phyloP scores from a whole-genome alignment of 805 yeast genomes.

The Sugiyamaella floridensis region DNA sequence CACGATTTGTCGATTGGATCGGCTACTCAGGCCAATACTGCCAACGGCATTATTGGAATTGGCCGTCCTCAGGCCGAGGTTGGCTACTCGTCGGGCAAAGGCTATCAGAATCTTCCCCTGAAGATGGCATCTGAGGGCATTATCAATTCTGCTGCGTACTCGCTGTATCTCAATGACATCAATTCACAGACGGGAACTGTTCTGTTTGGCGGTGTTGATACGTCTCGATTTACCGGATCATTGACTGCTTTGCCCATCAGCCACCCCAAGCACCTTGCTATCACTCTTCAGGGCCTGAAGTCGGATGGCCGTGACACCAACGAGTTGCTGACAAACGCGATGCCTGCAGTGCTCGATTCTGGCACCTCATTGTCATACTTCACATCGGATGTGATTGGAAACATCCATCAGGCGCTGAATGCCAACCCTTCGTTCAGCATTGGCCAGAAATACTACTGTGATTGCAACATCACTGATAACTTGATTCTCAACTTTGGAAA shows the following conservation, averaged over 20 bases:
- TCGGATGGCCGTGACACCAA: slow-evolving; percentile 23
- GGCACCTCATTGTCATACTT: slow-evolving; percentile 50
- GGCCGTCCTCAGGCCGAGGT: slow-evolving; percentile 51
- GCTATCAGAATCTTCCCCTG: slow-evolving; percentile 61
- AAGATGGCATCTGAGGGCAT: slow-evolving; percentile 53
- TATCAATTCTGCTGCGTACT: slow-evolving; percentile 53
- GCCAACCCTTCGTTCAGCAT: slow-evolving; percentile 33
- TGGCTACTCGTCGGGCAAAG: slow-evolving; percentile 18
- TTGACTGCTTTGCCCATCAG: slow-evolving; percentile 33
- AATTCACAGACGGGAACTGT: slow-evolving; percentile 41
- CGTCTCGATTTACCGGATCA: slow-evolving; percentile 41
- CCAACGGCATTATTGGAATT: slow-evolving; percentile 47
- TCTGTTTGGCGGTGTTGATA: slow-evolving; percentile 52
- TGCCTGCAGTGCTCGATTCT: slow-evolving; percentile 43
- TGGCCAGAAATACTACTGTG: slow-evolving; percentile 31
- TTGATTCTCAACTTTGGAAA: slow-evolving; percentile 28
- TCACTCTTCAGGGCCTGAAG: slow-evolving; percentile 23
- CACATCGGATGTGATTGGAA: slow-evolving; percentile 32
- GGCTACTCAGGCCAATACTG: slow-evolving; percentile 58
- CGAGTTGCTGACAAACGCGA: slow-evolving; percentile 21
- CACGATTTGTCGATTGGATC: slow-evolving; percentile 64
- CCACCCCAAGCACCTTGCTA: slow-evolving; percentile 32
- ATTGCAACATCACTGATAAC: slow-evolving; percentile 30
- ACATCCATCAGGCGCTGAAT: slow-evolving; percentile 33
- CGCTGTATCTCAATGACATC: slow-evolving; percentile 49